These are phyloP conservation scores for Eucalyptus erythrocorys DNA, from an alignment of 345 rosid species.

Conservation along the genomic window DNA sequence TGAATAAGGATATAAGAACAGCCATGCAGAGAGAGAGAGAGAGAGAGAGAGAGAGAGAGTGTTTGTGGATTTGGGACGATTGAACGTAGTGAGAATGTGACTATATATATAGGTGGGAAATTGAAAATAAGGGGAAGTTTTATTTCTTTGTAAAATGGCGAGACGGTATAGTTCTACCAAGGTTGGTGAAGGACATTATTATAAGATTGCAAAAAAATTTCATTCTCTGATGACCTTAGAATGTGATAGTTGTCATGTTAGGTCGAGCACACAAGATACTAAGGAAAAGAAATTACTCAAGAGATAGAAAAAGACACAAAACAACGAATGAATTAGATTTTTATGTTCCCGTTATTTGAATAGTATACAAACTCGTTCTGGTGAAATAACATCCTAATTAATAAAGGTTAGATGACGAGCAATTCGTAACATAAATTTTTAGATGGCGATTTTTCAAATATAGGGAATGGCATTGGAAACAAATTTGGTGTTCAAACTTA, in stretches of 20 bases:
- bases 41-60: too few relatives aligned
- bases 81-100: background rate
- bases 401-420: fast-evolving
- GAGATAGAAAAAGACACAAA: background rate
- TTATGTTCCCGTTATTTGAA: background rate
- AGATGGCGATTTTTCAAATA: background rate
- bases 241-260: background rate
- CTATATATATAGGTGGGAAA: background rate
- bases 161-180: background rate
- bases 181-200: background rate
- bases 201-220: background rate
- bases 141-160: background rate
- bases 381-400: fast-evolving
- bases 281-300: background rate
- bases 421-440: background rate
- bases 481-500: background rate
- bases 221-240: background rate
- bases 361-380: fast-evolving
- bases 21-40: background rate
- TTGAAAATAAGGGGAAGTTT: background rate
- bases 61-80: background rate
- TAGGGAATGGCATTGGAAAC: background rate
- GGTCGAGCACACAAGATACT: background rate
- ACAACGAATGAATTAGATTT: background rate
- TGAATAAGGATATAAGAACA: background rate